Percentiles rank a stretch among this genome's conserved stretches.
These are phyloP conservation scores for Pseudohyphozyma bogoriensis DNA, from an alignment of 768 basidiomycete genomes.

Conservation along the genomic window DNA sequence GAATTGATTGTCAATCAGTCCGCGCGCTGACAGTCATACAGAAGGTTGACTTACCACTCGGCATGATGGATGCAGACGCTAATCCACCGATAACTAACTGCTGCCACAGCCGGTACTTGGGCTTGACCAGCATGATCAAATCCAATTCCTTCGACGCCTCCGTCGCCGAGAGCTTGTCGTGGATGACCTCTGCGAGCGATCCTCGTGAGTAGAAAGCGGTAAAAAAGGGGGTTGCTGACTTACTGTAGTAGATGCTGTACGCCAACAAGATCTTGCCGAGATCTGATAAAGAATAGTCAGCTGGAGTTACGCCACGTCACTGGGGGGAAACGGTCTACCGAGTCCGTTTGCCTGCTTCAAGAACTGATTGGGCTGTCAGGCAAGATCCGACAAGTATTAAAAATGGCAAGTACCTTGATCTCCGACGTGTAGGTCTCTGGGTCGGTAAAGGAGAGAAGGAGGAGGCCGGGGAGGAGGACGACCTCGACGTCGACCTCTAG, in stretches of 20 bases:
- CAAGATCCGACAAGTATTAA: not conserved
- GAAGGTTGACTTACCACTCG: constrained; percentile 2
- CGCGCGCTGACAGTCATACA: not conserved
- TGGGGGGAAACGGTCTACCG: too few species aligned
- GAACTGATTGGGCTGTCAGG: constrained; percentile 11
- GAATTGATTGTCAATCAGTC: not conserved
- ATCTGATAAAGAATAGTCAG: too few species aligned
- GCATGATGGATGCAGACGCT: not conserved
- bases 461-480: constrained; percentile 44
- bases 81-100: constrained; percentile 63
- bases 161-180: constrained; percentile 64
- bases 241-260: constrained; percentile 24
- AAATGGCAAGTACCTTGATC: constrained; percentile 43
- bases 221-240: constrained; percentile 43
- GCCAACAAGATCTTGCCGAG: constrained; percentile 57
- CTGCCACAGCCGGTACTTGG: constrained; percentile 43
- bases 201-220: not conserved
- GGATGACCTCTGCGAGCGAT: constrained; percentile 42
- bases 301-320: too few species aligned
- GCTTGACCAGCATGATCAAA: constrained; percentile 55
- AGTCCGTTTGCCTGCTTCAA: constrained; percentile 42
- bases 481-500: constrained; percentile 41
- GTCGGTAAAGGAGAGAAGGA: constrained; percentile 75
- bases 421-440: constrained; percentile 66
- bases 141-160: constrained; percentile 60